Evolutionary conservation across 2,329 filamentous ascomycete species (phyloP), one percentile per base, ranked within the genome.

Genomic region (Colletotrichum sp.): DNA sequence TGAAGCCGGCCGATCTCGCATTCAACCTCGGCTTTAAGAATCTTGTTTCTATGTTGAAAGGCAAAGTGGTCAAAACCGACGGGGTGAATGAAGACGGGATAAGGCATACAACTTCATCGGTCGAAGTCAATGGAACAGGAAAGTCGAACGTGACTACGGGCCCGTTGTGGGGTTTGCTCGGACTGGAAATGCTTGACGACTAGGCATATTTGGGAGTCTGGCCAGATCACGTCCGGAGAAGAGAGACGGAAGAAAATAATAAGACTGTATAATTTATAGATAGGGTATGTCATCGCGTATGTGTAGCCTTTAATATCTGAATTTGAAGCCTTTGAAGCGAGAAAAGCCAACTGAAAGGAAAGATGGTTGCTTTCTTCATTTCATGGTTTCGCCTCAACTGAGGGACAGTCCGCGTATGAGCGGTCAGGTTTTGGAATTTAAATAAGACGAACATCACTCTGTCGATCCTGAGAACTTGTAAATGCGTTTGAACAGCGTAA

Each of bases 351-450:
- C 39, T n/a, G 8, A 5, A 44, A 10, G 5, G 16, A 10, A 44
- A n/a, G 1, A 44, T 44, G 8, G 9, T 1, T 44, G 3, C 5
- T 10, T 44, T 6, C 18, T n/a, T n/a, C 39, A 10, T 44, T 10
- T 0, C 18, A 0, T 44, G 0, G 18, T n/a, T 49, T 6, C 18
- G 9, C 9, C 3, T 49, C 39, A n/a, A n/a, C 1, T 18, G 8
- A 9, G 36, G 6, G 16, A 44, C 18, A 49, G 9, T n/a, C 18
- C 6, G 6, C 18, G 18, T 49, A 12, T 12, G 39, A 6, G 8
- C 6, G 3, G 0, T n/a, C 9, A 12, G 1, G 18, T 52, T 13
- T 13, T n/a, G 5, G n/a, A 13, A 12, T 7, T 21, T 1, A 3
- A 3, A 13, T 12, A 52, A 21, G 39, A 21, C 9, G 1, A 6